Evolutionary conservation across 768 basidiomycete genomes (phyloP).

Genomic region (Austroboletus festivus): DNA sequence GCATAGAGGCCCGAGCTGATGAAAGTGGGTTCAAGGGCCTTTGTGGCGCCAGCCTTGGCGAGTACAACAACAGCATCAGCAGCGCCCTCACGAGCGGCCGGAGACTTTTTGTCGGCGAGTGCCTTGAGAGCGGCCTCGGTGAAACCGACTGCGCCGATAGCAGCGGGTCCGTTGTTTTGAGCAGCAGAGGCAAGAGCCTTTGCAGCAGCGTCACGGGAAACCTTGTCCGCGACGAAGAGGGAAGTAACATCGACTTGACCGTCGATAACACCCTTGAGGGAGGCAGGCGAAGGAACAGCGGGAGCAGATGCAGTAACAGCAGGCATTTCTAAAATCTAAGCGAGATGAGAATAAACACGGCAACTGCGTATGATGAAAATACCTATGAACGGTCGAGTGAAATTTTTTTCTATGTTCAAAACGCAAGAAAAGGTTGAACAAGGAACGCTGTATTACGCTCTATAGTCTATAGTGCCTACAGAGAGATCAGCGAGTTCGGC

Average conservation of each 20-base stretch:
- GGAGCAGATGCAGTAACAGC: slow-evolving; percentile 66
- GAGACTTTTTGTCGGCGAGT: slow-evolving; percentile 92
- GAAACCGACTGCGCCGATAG: slow-evolving; percentile 69
- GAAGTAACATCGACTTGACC: slow-evolving; percentile 68
- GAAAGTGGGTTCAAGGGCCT: slow-evolving; percentile 86
- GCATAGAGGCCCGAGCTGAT: slow-evolving; percentile 82
- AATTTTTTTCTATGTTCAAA: slow-evolving; percentile 36
- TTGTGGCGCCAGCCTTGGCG: slow-evolving; percentile 66
- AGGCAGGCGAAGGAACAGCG: slow-evolving; percentile 58
- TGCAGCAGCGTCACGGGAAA: slow-evolving; percentile 69
- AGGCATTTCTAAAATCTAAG: slow-evolving; percentile 69
- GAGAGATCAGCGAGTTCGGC: slow-evolving; percentile 5
- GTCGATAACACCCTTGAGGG: slow-evolving; percentile 68
- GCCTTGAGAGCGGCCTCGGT: slow-evolving; percentile 76
- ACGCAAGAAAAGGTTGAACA: slow-evolving; percentile 56
- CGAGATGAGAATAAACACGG: not conserved
- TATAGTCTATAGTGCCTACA: slow-evolving; percentile 41
- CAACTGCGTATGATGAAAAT: slow-evolving; percentile 11
- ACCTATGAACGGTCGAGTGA: slow-evolving; percentile 42
- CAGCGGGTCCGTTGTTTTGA: slow-evolving; percentile 82
- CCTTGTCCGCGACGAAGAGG: slow-evolving; percentile 85
- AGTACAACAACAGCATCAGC: slow-evolving; percentile 66
- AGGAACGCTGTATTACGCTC: slow-evolving; percentile 59
- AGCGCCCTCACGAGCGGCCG: slow-evolving; percentile 87
- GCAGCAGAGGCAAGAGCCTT: slow-evolving; percentile 65